Evolutionary conservation across 768 basidiomycete species (phyloP).

Genomic region (Podaxis sp.): DNA sequence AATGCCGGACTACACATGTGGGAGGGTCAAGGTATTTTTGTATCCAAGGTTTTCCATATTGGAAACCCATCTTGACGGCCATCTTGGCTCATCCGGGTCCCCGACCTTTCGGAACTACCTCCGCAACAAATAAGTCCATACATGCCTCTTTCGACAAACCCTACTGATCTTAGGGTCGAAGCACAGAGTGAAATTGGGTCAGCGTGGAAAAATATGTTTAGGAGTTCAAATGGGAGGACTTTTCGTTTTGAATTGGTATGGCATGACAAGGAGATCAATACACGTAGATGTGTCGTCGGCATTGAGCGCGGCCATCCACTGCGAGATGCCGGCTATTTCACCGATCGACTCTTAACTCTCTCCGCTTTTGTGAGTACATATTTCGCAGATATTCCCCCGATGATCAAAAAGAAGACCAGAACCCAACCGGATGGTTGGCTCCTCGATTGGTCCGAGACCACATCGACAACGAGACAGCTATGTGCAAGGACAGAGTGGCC

Average conservation of each 20-base stretch:
- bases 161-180: conserved; percentile 33
- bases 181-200: conserved; percentile 21
- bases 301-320: conserved; percentile 4
- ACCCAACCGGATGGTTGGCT: neutral
- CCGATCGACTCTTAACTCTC: neutral
- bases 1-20: conserved; percentile 30
- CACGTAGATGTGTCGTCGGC: conserved; percentile 5
- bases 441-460: conserved; percentile 1
- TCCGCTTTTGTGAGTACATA: neutral
- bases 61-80: conserved; percentile 35
- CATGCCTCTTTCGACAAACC: conserved; percentile 16
- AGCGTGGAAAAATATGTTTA: conserved; percentile 15
- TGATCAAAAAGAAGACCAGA: conserved; percentile 7
- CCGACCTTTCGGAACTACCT: conserved; percentile 37
- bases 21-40: conserved; percentile 32
- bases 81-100: conserved; percentile 21
- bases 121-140: conserved; percentile 32
- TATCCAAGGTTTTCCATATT: conserved; percentile 28
- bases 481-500: neutral
- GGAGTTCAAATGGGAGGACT: neutral
- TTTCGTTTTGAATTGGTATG: conserved; percentile 6
- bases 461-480: neutral
- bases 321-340: conserved; percentile 8
- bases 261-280: conserved; percentile 5
- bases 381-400: conserved; percentile 10